Conservation (phyloP, 257 asterid species). For the Solanum virginianum region DNA sequence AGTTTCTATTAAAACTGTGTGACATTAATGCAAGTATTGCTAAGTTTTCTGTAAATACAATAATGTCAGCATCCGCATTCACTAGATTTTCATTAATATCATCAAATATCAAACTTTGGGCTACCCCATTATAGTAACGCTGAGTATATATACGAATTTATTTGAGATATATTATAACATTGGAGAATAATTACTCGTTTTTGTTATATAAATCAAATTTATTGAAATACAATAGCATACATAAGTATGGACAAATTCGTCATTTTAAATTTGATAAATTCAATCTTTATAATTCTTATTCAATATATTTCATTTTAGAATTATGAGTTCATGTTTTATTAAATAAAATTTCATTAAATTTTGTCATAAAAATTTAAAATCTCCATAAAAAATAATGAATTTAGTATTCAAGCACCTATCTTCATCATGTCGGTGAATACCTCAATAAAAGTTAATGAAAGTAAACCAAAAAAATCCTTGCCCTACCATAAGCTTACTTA, state of each 20-base stretch:
- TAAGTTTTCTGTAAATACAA: background rate
- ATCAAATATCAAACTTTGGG: background rate
- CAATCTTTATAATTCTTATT: too few relatives aligned
- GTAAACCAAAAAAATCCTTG: background rate
- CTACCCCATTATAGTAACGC: too few relatives aligned
- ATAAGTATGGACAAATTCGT: background rate
- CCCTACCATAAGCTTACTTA: background rate
- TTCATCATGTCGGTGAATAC: too few relatives aligned
- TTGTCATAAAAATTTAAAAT: background rate
- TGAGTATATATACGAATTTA: too few relatives aligned
- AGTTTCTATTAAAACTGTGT: background rate
- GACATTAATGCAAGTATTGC: background rate
- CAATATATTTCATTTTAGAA: too few relatives aligned
- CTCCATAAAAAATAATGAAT: background rate
- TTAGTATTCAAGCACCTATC: background rate
- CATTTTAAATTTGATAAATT: too few relatives aligned
- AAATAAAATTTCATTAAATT: background rate
- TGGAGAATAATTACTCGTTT: background rate
- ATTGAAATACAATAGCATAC: background rate
- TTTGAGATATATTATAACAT: background rate
- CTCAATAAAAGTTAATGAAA: background rate
- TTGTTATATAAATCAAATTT: background rate
- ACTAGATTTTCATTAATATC: background rate
- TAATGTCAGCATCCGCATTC: background rate
- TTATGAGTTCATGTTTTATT: too few relatives aligned